Evolutionary conservation across 495 filamentous ascomycete genomes (phyloP).

Genomic region (Neurospora sp.): DNA sequence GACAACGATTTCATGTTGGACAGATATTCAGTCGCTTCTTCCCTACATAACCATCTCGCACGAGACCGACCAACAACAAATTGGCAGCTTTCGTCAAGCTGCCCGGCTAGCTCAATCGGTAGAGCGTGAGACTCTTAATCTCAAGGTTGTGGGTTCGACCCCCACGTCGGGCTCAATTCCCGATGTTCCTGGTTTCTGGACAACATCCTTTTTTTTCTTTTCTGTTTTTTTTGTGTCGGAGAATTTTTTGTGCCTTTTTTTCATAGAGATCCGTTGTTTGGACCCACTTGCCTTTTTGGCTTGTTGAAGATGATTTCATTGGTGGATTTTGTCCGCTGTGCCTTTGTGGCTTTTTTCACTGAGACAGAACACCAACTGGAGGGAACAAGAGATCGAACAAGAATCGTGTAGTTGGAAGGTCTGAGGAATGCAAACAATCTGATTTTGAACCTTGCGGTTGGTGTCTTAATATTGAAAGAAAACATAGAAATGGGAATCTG

Average conservation of each 20-base stretch:
- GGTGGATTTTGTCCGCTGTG: background rate
- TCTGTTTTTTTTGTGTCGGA: background rate
- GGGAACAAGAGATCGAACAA: background rate
- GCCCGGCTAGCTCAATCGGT: slow-evolving; percentile 58
- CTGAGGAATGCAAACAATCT: background rate
- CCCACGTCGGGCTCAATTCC: background rate
- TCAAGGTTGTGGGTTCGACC: slow-evolving; percentile 34
- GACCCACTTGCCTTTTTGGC: background rate
- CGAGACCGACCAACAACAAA: background rate
- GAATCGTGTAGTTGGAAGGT: background rate
- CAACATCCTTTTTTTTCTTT: background rate
- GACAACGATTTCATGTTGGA: no score
- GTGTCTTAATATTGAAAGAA: no score
- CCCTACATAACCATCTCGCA: background rate
- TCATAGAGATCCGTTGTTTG: no score
- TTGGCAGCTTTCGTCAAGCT: background rate
- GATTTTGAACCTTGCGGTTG: background rate
- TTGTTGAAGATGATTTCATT: background rate
- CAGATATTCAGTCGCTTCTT: no score
- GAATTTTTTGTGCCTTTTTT: background rate
- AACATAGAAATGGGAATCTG: no score
- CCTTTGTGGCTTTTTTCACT: background rate
- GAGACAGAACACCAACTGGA: background rate
- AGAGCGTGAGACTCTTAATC: slow-evolving; percentile 70
- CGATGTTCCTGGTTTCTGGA: background rate